Evolutionary conservation across 176 grass and related monocot genomes (phyloP).

Genomic region (Eragrostis nindensis): DNA sequence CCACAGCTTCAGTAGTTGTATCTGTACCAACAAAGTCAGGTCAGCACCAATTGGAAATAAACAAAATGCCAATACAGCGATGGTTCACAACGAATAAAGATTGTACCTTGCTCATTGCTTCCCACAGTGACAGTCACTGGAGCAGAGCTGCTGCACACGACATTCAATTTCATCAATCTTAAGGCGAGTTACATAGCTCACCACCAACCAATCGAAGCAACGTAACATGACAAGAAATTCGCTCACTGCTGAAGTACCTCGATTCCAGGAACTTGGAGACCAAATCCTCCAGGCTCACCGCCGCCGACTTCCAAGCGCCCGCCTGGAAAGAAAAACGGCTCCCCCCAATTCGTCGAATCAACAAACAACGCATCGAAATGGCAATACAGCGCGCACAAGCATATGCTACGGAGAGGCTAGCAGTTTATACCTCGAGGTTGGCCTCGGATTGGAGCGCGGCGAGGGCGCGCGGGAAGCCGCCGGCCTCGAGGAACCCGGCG

Average conservation of each 20-base stretch:
- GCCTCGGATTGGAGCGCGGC: slow-evolving; percentile 64
- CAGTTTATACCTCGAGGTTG: slow-evolving; percentile 58
- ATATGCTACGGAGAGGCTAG: background rate
- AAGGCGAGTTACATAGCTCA: no score
- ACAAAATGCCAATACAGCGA: background rate
- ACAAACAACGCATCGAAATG: background rate
- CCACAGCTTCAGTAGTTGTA: background rate
- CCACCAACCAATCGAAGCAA: background rate
- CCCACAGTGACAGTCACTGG: background rate
- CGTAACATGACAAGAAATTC: background rate
- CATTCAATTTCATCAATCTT: background rate
- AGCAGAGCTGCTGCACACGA: slow-evolving; percentile 35
- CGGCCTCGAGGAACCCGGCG: slow-evolving; percentile 71
- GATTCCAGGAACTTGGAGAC: slow-evolving; percentile 52
- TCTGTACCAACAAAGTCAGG: background rate
- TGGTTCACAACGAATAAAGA: background rate
- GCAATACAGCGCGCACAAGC: background rate
- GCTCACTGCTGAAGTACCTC: slow-evolving; percentile 44
- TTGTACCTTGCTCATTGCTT: slow-evolving; percentile 57
- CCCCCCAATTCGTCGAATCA: background rate
- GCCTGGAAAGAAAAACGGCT: slow-evolving; percentile 44
- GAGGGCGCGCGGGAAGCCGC: slow-evolving; percentile 64
- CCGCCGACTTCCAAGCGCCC: slow-evolving; percentile 51
- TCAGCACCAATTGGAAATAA: slow-evolving; percentile 9
- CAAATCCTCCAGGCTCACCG: slow-evolving; percentile 57